Conservation (phyloP, 331 rosid genomes). For the Cydonia oblonga region DNA sequence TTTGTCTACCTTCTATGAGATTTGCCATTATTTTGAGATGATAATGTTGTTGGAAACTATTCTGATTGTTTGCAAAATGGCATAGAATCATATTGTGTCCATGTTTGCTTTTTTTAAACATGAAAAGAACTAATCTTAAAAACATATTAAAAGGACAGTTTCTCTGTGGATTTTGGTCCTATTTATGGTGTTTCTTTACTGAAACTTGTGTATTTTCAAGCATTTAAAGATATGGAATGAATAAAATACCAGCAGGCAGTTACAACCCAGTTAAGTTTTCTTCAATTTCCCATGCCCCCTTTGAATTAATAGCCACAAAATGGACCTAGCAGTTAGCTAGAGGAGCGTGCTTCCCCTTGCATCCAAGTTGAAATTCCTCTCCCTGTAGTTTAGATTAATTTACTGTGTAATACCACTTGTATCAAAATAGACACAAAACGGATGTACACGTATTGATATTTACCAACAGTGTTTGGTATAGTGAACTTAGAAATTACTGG, state of each 20-base stretch:
- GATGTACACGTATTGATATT: not conserved
- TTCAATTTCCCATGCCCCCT: not conserved
- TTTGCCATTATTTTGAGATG: not conserved
- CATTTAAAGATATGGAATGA: not conserved
- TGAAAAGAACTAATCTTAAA: not conserved
- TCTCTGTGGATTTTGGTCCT: not conserved
- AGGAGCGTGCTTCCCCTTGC: no score
- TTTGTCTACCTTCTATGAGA: slow-evolving; percentile 26
- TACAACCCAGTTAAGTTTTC: not conserved
- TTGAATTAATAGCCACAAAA: not conserved
- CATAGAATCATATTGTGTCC: not conserved
- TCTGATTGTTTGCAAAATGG: not conserved
- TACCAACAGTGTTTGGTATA: not conserved
- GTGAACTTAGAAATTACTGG: not conserved
- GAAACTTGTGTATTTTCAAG: not conserved
- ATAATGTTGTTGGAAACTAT: not conserved
- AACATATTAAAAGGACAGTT: not conserved
- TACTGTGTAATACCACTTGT: no score
- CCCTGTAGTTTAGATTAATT: no score
- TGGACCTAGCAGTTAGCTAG: no score
- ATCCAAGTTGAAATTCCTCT: no score
- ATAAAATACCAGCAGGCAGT: not conserved
- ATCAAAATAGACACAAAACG: no score
- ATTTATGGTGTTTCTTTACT: not conserved
- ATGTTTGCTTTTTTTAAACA: not conserved